Base-by-base conservation (phyloP, 2,329 filamentous ascomycete genomes). In the Harringtonia aguacate region DNA sequence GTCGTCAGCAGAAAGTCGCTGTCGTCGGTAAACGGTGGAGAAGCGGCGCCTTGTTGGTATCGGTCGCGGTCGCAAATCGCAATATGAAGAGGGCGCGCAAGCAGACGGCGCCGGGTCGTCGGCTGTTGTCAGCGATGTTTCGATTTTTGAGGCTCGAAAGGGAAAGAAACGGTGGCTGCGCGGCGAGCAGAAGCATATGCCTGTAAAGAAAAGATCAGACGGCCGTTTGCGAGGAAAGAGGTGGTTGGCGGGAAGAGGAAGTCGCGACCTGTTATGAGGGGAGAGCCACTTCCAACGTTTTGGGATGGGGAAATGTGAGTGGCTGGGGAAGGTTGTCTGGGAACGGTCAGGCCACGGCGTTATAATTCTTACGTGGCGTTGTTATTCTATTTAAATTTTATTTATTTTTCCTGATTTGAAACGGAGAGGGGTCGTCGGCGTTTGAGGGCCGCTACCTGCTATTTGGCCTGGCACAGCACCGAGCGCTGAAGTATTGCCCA, bases 281-380 rank as follows among this genome's bases (percentile, higher is more conserved):
- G 28, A 38, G 20, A 31, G 35, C 27, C 33, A 30, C 29, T 34
- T 30, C 21, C 21, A 39, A 29, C 36, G 41, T 38, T 43, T 43
- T 38, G 34, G 28, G 31, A 8, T 22, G 18, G 14, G 14, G 30
- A 44, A 44, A 44, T 44, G 36, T 39, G 43, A 44, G 42, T 43
- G 41, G 41, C 41, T 43, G 41, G 41, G 41, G n/a, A 36, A 22
- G 41, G 24, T 33, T 14, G 18, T 8, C 20, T 14, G 24, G 17
- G 41, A 43, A 43, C 41, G 41, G 34, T 37, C 41, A n/a, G 28
- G 8, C 17, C n/a, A 31, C 27, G 40, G 3, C 22, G 15, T 14
- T 2, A n/a, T 30, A 17, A 8, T 29, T 14, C 22, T 24, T 30
- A 27, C 24, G n/a, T 24, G 27, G 24, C 9, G 17, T 22, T 24